Base-by-base conservation (phyloP, 108 stramenopile species). In the Nitzschia sp. region DNA sequence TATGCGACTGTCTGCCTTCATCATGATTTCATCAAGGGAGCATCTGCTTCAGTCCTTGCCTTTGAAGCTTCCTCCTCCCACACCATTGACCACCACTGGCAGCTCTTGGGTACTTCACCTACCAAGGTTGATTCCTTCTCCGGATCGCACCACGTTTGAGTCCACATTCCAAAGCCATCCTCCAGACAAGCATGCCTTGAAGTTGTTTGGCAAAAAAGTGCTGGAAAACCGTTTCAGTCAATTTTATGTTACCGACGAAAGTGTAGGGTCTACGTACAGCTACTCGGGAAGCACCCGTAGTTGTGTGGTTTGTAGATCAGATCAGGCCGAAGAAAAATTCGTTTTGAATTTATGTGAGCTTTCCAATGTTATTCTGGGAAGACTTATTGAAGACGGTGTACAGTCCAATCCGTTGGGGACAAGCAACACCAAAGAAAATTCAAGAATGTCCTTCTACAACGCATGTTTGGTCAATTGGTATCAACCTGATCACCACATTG, bases 321-420 rank as follows among this genome's bases (percentile, higher is more conserved):
- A 0, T 26, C 14, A 0, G 46, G 22, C 41, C 11, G 61, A 71
- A 10, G 61, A 71, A 40, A 46, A 63, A 29, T 71, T 62, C 29
- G 19, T 46, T 3, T 38, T 71, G 51, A 24, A 62, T 71, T 42
- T 71, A 39, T 71, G 70, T 62, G 19, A 2, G 8, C 39, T 50
- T 14, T 59, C 61, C 38, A 59, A 71, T 44, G 25, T 26, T 22
- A 22, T 71, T 22, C 26, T 48, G 7, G n/a, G 11, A 17, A 40
- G 38, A 38, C 26, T 70, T 25, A 10, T 65, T 12, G 38, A 19
- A 14, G 10, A 41, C 15, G 15, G 14, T 14, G 40, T 41, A 0
- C n/a, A 60, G 29, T 12, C 94, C 94, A 57, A 95, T 90, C 1
- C 86, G 82, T 46, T 81, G 68, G 51, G 70, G 75, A 1, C 88